phyloP scores from a whole-genome alignment of 176 grass and related monocot species.

The Leersia perrieri region DNA sequence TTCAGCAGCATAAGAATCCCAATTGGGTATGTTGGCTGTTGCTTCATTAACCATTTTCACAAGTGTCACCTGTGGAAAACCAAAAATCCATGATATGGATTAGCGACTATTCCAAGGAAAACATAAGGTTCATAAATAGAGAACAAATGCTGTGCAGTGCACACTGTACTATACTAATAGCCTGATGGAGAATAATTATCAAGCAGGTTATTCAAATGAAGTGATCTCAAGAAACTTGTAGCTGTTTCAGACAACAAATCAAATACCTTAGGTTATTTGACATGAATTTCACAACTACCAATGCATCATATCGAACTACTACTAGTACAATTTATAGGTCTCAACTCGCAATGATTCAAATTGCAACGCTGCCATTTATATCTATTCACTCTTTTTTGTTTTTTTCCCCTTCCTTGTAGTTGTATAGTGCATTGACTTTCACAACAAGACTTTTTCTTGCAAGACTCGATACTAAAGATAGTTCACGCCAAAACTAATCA shows the following conservation, averaged over 20 bases:
- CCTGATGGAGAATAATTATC: not conserved
- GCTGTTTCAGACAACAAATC: not conserved
- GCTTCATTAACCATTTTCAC: slow-evolving; percentile 98
- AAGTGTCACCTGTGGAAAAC: slow-evolving; percentile 62
- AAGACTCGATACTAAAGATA: not conserved
- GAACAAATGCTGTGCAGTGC: not conserved
- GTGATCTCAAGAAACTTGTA: not conserved
- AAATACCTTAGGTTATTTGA: not conserved
- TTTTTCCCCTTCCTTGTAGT: not conserved
- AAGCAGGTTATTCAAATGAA: not conserved
- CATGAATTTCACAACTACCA: not conserved
- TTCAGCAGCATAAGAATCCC: slow-evolving; percentile 44
- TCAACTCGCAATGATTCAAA: not conserved
- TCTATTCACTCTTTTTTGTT: not conserved
- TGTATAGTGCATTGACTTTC: not conserved
- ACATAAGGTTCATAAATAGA: not conserved
- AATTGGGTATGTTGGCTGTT: slow-evolving; percentile 64
- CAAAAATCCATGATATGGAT: not conserved
- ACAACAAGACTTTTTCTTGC: not conserved
- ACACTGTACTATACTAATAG: not conserved
- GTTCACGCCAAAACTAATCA: not conserved
- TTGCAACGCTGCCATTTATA: not conserved
- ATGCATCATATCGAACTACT: not conserved
- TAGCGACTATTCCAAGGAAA: not conserved
- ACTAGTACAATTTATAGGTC: too few relatives aligned